Evolutionary conservation across 164 flowering plant species (phyloP), one percentile per base, ranked within the genome.

Genomic region (Houttuynia cordata): DNA sequence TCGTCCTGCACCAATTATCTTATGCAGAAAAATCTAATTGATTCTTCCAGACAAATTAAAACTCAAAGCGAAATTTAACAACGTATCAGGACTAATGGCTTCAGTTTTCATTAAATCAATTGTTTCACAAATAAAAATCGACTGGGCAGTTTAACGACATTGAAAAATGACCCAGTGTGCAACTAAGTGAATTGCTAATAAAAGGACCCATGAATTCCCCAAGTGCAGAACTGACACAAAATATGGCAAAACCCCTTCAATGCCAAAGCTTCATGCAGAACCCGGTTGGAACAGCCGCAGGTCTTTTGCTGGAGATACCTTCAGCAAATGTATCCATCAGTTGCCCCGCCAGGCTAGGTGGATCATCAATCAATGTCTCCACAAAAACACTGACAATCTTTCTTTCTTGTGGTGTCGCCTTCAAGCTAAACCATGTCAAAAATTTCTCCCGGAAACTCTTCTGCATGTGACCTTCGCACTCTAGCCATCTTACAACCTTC

Each of bases 361-460:
- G 93, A 71, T 94, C 99, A 51, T 81, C 88, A 0, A 73, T 42
- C 49, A 91, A 70, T 0, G 91, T 81, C 64, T 91, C 96, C 1
- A 91, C 78, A 65, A 79, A 94, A 17, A 82, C 89, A 59, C 78
- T 88, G 56, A 94, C 95, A 23, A 94, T 71, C 66, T 80, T 80
- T 22, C 80, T 72, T 68, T 94, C 95, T 60, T 84, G 82, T 0
- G 76, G 71, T 3, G 83, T 86, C 17, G 97, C 96, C 61, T 81
- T 73, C 67, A 94, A 70, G 73, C 95, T 87, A 73, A 83, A 91
- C 99, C 99, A 94, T 12, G 99, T 86, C 59, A 94, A 70, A 63
- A 94, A 91, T 63, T 88, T 91, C 74, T 78, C 84, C 67, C 99
- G 70, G 65, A 94, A 94, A 66, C 73, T 74, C 69, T 75, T 81